Evolutionary conservation across 164 flowering plant genomes (phyloP), one percentile per base, ranked within the genome.

Genomic region (Euptelea pleiosperma): DNA sequence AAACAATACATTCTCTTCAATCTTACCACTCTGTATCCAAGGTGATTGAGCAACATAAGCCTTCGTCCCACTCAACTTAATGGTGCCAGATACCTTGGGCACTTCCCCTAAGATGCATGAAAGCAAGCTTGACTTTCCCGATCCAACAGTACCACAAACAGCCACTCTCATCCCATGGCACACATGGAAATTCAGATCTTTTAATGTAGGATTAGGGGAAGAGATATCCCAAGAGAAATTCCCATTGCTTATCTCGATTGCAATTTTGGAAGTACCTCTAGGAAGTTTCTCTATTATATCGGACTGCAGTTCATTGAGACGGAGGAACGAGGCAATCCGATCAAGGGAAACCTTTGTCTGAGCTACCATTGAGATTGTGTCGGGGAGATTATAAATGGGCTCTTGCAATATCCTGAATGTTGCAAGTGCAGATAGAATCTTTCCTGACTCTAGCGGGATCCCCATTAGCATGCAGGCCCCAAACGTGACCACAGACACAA

Each of bases 21-120:
- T 81, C 64, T 67, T 91, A 4, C 93, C 91, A 65, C 91, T 91
- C 70, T 83, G 93, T 54, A 91, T 88, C 96, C 98, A 91, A 24
- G 98, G 83, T 2, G 91, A 82, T 60, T 91, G 97, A 49, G 96
- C 78, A 47, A 88, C 89, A 70, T 86, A 91, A 1, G 93, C 91
- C 71, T 79, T 91, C 15, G 75, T 76, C 15, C 97, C 97, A 57
- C 80, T 62, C 30, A 84, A 19, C 61, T 66, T 76, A 48, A 84
- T 21, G 3, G 52, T 57, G 33, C 94, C 94, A 8, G 88, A 82
- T n/a, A 79, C 30, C 66, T 75, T 84, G 3, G 85, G 82, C 40
- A 84, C 65, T 67, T 87, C 94, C 14, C 90, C 94, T 48, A 87
- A 59, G 3, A 87, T 76, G 64, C 82, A 73, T 9, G 86, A 77